Conservation (phyloP, 2,329 filamentous ascomycete genomes). For the Allantophomopsis cytisporea region DNA sequence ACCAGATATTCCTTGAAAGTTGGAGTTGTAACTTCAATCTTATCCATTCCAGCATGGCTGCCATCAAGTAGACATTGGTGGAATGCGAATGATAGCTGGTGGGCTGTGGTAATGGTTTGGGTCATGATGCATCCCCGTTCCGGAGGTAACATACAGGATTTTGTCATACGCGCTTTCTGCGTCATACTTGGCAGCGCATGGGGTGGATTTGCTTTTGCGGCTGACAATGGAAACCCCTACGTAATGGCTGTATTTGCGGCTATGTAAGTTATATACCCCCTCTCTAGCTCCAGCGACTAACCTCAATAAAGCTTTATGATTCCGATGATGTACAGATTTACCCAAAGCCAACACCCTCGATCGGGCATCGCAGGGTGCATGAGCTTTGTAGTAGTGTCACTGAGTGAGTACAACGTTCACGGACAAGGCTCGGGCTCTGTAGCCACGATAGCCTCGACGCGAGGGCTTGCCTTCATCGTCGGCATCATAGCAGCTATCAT, state of each 20-base stretch:
- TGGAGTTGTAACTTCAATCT: constrained; percentile 31
- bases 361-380: constrained; percentile 45
- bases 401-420: constrained; percentile 19
- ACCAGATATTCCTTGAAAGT: constrained; percentile 43
- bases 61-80: constrained; percentile 32
- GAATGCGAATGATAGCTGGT: constrained; percentile 41
- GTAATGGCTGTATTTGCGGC: constrained; percentile 39
- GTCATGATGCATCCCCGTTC: constrained; percentile 37
- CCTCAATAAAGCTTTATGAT: constrained; percentile 23
- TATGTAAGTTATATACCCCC: constrained; percentile 21
- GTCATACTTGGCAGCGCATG: constrained; percentile 38
- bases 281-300: no score
- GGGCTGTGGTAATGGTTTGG: constrained; percentile 43
- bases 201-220: constrained; percentile 36
- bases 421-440: constrained; percentile 7
- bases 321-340: constrained; percentile 44
- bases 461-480: constrained; percentile 35
- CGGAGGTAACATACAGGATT: constrained; percentile 42
- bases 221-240: constrained; percentile 36
- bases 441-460: constrained; percentile 27
- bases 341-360: constrained; percentile 38
- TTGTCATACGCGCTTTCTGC: constrained; percentile 34
- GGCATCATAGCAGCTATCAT: constrained; percentile 38
- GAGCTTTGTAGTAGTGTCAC: constrained; percentile 39
- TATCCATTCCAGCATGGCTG: constrained; percentile 41